Base-by-base conservation (phyloP, 2,329 filamentous ascomycete genomes). In the Pseudogymnoascus destructans region DNA sequence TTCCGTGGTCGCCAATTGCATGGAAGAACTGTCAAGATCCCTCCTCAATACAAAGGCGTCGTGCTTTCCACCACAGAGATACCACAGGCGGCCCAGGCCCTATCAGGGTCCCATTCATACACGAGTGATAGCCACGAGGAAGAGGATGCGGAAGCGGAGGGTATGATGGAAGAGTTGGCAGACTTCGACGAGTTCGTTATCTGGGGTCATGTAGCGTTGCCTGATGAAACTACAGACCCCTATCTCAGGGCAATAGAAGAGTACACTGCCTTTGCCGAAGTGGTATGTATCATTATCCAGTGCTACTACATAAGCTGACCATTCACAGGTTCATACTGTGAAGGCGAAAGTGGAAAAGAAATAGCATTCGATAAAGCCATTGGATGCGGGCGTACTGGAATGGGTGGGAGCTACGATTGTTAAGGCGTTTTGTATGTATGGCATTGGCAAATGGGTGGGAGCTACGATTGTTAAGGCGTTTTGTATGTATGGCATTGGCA, bases 1-100 rank as follows among this genome's bases (percentile, higher is more conserved):
- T 86, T 95, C 63, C 84, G 91, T 61, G 91, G 91, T 32, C 82
- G 89, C 55, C 91, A 87, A 68, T 77, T 96, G 1, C 77, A 82
- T 49, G 89, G 87, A 40, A 85, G 80, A 61, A 67, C 74, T 0
- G 70, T 93, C 2, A 74, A 75, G 3, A 69, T 96, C 0, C 89
- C 91, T 0, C 73, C 81, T n/a, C 79, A 80, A 2, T 95, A 91
- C 69, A 75, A 79, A 63, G 86, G 86, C 8, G 70, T 86, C 0
- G 73, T 89, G 1, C 75, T 80, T 33, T 74, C 77, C 56, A 74
- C 74, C 58, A 75, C 74, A 61, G 71, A 76, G 23, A 59, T 69
- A 58, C 46, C 68, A 65, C 61, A 67, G 69, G 59, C 64, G 32
- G 61, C 66, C 3, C 69, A 71, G 15, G 67, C 73, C 11, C 67